A percentile compares a stretch with the other conserved stretches of the same genome.
Conservation (phyloP, 2,329 filamentous ascomycete genomes). For the Colletotrichum spaethianum region DNA sequence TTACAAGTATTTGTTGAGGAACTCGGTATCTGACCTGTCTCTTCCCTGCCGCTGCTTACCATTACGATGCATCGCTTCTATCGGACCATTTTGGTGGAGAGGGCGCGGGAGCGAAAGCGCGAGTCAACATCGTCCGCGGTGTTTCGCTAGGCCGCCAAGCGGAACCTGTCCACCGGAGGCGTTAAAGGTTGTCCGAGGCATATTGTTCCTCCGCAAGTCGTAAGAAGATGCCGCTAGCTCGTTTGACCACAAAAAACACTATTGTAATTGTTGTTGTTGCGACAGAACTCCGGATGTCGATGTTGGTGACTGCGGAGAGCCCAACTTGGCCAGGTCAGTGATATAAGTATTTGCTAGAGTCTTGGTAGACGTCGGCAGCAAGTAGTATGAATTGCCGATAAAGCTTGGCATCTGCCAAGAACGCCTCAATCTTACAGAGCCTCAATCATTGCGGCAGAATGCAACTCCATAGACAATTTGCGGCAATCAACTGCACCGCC, state of each 20-base stretch:
- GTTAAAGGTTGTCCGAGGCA: conserved; percentile 23
- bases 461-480: not conserved
- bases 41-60: not conserved
- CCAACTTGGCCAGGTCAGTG: too few species aligned
- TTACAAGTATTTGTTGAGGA: conserved; percentile 1
- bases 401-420: conserved; percentile 6
- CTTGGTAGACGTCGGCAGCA: not conserved
- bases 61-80: conserved; percentile 1
- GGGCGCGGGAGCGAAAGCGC: conserved; percentile 15
- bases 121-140: conserved; percentile 31
- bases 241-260: too few species aligned
- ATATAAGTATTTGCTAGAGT: not conserved
- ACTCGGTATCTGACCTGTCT: not conserved
- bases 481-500: not conserved
- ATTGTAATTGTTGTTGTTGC: not conserved
- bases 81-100: conserved; percentile 16
- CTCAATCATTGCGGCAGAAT: conserved; percentile 1
- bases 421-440: not conserved
- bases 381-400: not conserved
- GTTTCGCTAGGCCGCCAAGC: conserved; percentile 28
- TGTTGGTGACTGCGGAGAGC: not conserved
- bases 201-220: conserved; percentile 18
- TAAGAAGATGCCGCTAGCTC: not conserved
- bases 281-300: not conserved
- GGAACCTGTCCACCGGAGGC: not conserved